A percentile compares a stretch with the other conserved stretches of the same genome.
Conservation (phyloP, 495 filamentous ascomycete species). For the Symbiotaphrina buchneri region DNA sequence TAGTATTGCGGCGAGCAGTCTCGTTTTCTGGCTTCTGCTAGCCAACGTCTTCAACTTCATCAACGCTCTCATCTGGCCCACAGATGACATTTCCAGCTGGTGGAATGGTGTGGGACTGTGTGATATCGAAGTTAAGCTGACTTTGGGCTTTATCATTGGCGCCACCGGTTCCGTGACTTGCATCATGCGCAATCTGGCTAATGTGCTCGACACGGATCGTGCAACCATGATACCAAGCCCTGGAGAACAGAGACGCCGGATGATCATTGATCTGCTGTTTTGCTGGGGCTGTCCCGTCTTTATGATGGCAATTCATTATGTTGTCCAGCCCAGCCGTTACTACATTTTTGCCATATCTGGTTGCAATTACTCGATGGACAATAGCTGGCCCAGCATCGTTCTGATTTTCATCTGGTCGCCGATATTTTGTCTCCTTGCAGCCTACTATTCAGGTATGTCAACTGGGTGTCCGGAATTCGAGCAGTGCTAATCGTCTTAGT, state of each 20-base stretch:
- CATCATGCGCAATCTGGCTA: conserved; percentile 55
- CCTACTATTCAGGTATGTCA: conserved; percentile 49
- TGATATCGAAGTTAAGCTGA: conserved; percentile 56
- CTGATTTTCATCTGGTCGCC: conserved; percentile 44
- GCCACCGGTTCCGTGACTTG: conserved; percentile 34
- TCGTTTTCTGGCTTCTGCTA: conserved; percentile 41
- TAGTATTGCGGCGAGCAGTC: conserved; percentile 34
- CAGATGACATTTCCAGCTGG: conserved; percentile 40
- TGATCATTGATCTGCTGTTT: conserved; percentile 35
- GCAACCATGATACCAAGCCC: conserved; percentile 27
- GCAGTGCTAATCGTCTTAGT: conserved; percentile 16
- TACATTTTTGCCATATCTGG: conserved; percentile 50
- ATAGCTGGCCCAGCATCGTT: conserved; percentile 47
- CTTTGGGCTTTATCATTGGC: conserved; percentile 38
- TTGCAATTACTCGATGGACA: conserved; percentile 38
- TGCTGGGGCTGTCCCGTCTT: conserved; percentile 46
- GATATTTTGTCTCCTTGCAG: conserved; percentile 36
- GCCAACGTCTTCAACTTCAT: conserved; percentile 44
- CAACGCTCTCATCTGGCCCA: conserved; percentile 69
- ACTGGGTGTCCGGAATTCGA: background rate
- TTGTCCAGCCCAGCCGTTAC: conserved; percentile 51
- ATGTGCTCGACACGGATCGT: conserved; percentile 40
- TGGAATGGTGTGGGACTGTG: conserved; percentile 60
- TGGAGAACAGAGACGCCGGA: conserved; percentile 26
- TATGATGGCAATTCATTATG: conserved; percentile 40